Evolutionary conservation across 106 monocot species (phyloP), one percentile per base, ranked within the genome.

Genomic region (Dioscorea zingiberensis): DNA sequence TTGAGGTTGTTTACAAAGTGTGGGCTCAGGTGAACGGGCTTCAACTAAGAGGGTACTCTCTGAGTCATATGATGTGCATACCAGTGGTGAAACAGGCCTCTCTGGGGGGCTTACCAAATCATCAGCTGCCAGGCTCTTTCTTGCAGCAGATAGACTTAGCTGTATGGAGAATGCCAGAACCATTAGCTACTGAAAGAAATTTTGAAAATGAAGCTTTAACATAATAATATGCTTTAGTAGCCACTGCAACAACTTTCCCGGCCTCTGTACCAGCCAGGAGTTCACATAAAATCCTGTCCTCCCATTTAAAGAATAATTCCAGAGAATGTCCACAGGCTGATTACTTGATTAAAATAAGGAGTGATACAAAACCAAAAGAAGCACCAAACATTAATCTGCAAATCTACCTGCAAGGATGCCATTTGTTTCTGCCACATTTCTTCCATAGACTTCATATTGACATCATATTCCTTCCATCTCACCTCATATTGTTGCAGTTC

Each of bases 401-500:
- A 55, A 51, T 29, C 55, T 58, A 88, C 97, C 91, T 92, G 88
- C 67, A 98, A 83, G 15, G 88, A 84, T 56, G 86, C 60, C 81
- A 98, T 75, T 60, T 92, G 86, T 55, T 81, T 85, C 69, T 91
- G 77, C 97, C 97, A 98, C 32, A 59, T 73, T 46, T 86, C 83
- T 64, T 98, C 97, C 97, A 98, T 86, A 21, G 78, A 78, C 55
- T 81, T 92, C 92, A 92, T 98, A 70, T 86, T 98, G 1, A 57
- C 77, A 60, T 98, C 91, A 55, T 98, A 92, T 13, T 86, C 86
- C 0, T 54, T 74, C 97, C 92, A 92, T 75, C 76, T 88, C 25
- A 47, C 65, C 64, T 92, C 86, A 59, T 85, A 89, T 29, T 82
- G 86, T 60, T 82, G 69, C 47, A 98, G 64, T 69, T 83, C 67